Evolutionary conservation across 176 grass and related monocot species (phyloP), one percentile per base, ranked within the genome.

Genomic region (Eleusine indica): DNA sequence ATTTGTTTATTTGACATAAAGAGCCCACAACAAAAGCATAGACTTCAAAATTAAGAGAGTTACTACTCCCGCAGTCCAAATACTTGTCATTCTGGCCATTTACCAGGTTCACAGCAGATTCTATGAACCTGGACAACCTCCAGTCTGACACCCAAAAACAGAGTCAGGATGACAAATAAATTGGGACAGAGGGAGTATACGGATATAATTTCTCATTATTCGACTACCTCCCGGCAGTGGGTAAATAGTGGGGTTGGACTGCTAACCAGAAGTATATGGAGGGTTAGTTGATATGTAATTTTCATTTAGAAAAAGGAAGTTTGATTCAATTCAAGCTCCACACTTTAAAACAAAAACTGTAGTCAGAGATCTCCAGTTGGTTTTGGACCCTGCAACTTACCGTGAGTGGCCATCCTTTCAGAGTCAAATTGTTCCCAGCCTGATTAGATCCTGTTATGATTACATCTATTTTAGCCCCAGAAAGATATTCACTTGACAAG

Each of bases 381-480:
- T 25, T 78, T 73, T 67, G 48, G 53, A 47, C 47, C 57, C 17
- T 75, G 68, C 77, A 83, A 66, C 78, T 89, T 92, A 99, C 96
- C 56, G 93, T 99, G 66, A 99, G 91, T 78, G 96, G 96, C 96
- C 96, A 99, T 71, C 96, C 96, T 96, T 99, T 99, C 61, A 99
- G 85, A 86, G 96, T 96, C 83, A 99, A 88, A 90, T 92, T 99
- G 87, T 90, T 94, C 61, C 89, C 96, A 83, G 78, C 85, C 71
- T 96, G 96, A 99, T 94, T 99, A 66, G 93, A 78, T 83, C 93
- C 96, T 93, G 93, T 89, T 72, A 88, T 75, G 21, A 77, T 84
- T 25, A 86, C 25, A 83, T 54, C 68, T 48, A 82, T 46, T 76
- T 87, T 70, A 82, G 52, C 37, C 35, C 43, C 43, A 80, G 35